Conservation (phyloP, 768 basidiomycete species). For the Amanita rimosa region DNA sequence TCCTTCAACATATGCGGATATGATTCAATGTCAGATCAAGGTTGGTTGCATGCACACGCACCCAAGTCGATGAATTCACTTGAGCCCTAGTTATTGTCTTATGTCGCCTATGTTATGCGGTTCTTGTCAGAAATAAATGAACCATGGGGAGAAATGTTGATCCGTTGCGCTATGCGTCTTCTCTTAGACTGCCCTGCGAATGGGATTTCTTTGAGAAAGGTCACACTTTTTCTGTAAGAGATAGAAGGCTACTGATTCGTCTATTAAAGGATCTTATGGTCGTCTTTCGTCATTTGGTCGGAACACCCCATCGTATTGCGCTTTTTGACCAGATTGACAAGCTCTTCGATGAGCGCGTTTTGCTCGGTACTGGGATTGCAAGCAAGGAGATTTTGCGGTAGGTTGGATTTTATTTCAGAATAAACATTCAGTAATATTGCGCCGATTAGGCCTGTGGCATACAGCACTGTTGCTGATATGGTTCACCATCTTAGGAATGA, state of each 20-base stretch:
- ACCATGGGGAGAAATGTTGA: constrained; percentile 69
- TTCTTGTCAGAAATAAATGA: constrained; percentile 47
- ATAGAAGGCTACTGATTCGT: not conserved
- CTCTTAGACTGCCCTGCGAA: constrained; percentile 90
- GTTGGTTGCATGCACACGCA: constrained; percentile 26
- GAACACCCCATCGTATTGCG: constrained; percentile 64
- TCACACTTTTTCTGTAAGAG: constrained; percentile 15
- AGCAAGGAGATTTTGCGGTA: constrained; percentile 80
- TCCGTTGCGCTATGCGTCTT: constrained; percentile 72
- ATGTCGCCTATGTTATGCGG: constrained; percentile 82
- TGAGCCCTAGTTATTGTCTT: constrained; percentile 68
- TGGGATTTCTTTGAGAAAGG: constrained; percentile 74
- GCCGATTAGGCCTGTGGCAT: constrained; percentile 54
- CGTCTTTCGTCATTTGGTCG: constrained; percentile 83
- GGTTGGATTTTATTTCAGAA: constrained; percentile 9
- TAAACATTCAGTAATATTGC: constrained; percentile 7
- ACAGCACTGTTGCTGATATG: constrained; percentile 84
- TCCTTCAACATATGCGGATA: constrained; percentile 62
- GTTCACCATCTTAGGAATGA: constrained; percentile 86
- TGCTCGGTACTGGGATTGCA: constrained; percentile 77
- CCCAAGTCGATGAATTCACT: not conserved
- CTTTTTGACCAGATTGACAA: constrained; percentile 80
- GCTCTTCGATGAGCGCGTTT: constrained; percentile 80
- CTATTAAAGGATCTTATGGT: constrained; percentile 73
- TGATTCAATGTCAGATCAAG: constrained; percentile 86